These are phyloP conservation scores for Lactarius hengduanensis DNA, from an alignment of 768 basidiomycete species.

Conservation along the genomic window DNA sequence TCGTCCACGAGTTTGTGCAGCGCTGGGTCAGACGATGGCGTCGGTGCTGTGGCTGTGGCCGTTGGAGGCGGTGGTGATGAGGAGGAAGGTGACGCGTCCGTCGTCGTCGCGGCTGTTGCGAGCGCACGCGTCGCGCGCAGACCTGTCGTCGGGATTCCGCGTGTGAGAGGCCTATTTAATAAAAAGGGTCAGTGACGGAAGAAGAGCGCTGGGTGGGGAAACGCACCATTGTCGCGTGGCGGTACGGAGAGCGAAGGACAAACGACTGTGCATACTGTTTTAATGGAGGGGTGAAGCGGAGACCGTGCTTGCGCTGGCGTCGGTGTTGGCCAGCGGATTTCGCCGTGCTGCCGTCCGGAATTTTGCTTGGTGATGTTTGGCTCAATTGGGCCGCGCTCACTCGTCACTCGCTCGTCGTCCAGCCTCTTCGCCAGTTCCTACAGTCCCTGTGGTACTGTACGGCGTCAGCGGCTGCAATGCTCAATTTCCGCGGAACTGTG, in stretches of 20 bases:
- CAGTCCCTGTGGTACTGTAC: no score
- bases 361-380: not conserved
- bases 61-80: slow-evolving; percentile 37
- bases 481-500: no score
- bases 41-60: not conserved
- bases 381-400: no score
- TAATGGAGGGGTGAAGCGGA: not conserved
- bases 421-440: no score
- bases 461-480: no score
- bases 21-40: slow-evolving; percentile 55
- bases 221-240: slow-evolving; percentile 8
- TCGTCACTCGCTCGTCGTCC: no score
- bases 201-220: not conserved
- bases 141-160: not conserved
- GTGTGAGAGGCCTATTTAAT: slow-evolving; percentile 6
- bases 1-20: slow-evolving; percentile 87
- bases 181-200: not conserved
- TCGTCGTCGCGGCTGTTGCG: slow-evolving; percentile 48
- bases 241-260: slow-evolving; percentile 8
- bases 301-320: not conserved
- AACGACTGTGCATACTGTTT: not conserved
- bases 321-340: not conserved
- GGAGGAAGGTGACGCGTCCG: slow-evolving; percentile 43
- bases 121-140: slow-evolving; percentile 10
- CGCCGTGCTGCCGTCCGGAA: not conserved